These are phyloP conservation scores for Fusarium vanettenii DNA, from an alignment of 2,329 filamentous ascomycete genomes.

Conservation along the genomic window DNA sequence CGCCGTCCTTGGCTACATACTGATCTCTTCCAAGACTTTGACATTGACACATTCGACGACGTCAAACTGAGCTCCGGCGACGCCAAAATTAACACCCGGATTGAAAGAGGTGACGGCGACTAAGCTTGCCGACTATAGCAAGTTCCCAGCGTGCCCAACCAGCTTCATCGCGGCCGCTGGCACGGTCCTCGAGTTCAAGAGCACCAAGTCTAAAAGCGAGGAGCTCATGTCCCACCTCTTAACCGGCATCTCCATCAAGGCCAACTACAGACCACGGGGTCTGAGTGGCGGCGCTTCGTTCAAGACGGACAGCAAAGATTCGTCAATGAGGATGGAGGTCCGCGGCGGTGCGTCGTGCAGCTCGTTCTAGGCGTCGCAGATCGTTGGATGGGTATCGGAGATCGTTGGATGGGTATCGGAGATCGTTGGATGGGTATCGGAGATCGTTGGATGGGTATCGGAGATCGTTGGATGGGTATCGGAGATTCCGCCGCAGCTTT, in stretches of 20 bases:
- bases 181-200: background rate
- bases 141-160: background rate
- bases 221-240: background rate
- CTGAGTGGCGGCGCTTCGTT: background rate
- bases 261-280: background rate
- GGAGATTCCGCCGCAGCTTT: background rate
- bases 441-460: background rate
- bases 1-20: too few species aligned
- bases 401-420: background rate
- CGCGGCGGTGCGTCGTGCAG: background rate
- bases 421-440: too few species aligned
- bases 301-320: background rate
- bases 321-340: background rate
- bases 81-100: background rate
- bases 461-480: background rate
- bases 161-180: background rate
- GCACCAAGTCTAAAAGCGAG: background rate
- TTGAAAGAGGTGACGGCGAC: too few species aligned
- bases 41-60: too few species aligned
- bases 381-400: background rate
- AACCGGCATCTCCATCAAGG: background rate
- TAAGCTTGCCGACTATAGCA: background rate
- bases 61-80: background rate
- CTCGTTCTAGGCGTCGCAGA: background rate
- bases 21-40: too few species aligned